Evolutionary conservation across 2,329 filamentous ascomycete species (phyloP).

Genomic region (Paraphoma sp.): DNA sequence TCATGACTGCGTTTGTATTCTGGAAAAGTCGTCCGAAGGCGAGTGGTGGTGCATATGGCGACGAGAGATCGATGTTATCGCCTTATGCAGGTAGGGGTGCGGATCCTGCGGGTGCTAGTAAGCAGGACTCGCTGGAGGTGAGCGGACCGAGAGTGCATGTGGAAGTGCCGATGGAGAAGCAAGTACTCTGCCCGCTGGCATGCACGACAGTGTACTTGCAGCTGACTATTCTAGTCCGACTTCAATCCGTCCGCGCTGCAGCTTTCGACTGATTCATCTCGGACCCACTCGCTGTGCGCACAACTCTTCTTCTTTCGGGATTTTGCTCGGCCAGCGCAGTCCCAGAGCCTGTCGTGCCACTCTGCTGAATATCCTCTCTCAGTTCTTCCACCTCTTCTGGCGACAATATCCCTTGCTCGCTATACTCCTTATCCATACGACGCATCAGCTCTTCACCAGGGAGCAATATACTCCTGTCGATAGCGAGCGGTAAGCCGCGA

Average conservation of each 20-base stretch:
- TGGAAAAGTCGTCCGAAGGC: not conserved
- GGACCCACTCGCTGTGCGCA: not conserved
- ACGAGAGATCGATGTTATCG: not conserved
- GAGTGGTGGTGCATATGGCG: not conserved
- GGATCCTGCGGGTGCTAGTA: not conserved
- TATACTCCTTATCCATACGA: constrained; percentile 40
- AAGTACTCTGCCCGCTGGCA: too few relatives aligned
- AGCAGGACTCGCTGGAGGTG: too few relatives aligned
- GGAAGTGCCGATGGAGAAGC: too few relatives aligned
- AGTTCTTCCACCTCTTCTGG: constrained; percentile 22
- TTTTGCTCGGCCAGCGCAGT: constrained; percentile 18
- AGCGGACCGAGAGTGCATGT: too few relatives aligned
- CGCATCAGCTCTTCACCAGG: constrained; percentile 44
- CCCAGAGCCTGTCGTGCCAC: constrained; percentile 9
- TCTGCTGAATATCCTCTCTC: constrained; percentile 20
- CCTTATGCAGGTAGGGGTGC: not conserved
- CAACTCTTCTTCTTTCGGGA: constrained; percentile 7
- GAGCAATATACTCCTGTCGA: constrained; percentile 39
- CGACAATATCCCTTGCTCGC: constrained; percentile 18
- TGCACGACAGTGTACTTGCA: too few relatives aligned
- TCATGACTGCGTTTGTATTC: not conserved
- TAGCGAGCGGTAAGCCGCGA: constrained; percentile 37
- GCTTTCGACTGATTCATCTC: not conserved
- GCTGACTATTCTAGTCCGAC: too few relatives aligned
- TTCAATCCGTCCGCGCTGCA: not conserved